Evolutionary conservation across 2,329 filamentous ascomycete genomes (phyloP).

Genomic region (Sporothrix brasiliensis): DNA sequence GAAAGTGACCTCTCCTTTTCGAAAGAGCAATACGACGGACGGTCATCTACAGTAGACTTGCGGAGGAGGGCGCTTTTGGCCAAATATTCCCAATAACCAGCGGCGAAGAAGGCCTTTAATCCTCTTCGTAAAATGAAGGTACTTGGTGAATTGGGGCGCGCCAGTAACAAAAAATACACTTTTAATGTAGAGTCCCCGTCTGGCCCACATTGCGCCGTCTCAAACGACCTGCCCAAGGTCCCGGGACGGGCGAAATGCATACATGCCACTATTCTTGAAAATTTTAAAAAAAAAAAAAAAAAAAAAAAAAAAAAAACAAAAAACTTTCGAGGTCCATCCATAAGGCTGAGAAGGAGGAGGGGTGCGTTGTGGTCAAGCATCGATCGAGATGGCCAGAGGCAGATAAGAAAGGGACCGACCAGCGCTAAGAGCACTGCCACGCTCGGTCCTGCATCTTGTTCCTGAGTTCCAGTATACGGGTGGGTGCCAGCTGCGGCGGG

Average conservation of each 20-base stretch:
- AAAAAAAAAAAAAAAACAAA: neutral
- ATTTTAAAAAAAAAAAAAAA: neutral
- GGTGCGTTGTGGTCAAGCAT: neutral
- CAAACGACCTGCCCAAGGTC: constrained; percentile 4
- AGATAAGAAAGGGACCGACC: neutral
- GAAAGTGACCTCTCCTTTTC: constrained; percentile 9
- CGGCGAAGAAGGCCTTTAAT: neutral
- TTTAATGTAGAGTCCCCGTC: neutral
- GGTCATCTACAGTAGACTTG: too few relatives aligned
- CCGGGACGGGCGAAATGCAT: constrained; percentile 10
- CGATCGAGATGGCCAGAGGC: neutral
- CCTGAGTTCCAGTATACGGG: constrained; percentile 18
- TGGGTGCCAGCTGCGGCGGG: constrained; percentile 6
- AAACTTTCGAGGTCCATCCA: neutral
- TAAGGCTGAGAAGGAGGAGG: constrained; percentile 26
- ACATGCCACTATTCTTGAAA: neutral
- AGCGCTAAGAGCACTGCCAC: constrained; percentile 41
- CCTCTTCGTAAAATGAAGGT: neutral
- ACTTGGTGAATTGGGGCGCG: neutral
- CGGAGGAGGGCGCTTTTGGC: too few relatives aligned
- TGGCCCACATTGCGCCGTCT: constrained; percentile 1
- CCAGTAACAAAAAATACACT: neutral
- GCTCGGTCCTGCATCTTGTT: constrained; percentile 37
- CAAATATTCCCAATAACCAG: neutral
- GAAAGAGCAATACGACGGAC: neutral